Evolutionary conservation across 257 asterid species (phyloP).

Genomic region (Penstemon newberryi): DNA sequence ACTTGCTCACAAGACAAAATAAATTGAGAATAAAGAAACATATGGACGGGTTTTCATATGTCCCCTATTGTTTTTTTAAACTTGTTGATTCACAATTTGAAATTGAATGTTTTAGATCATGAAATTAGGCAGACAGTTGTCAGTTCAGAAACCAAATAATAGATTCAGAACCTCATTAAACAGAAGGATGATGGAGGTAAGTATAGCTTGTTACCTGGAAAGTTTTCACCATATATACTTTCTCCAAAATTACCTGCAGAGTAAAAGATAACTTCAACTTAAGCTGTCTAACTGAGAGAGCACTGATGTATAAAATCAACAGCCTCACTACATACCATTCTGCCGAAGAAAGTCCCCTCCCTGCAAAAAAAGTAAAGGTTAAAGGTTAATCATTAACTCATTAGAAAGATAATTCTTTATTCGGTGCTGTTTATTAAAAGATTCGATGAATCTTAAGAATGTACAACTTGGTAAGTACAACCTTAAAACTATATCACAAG

Average conservation of each 20-base stretch:
- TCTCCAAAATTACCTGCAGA: slow-evolving; percentile 85
- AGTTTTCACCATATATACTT: slow-evolving; percentile 75
- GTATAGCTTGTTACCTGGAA: slow-evolving; percentile 72
- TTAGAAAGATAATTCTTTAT: slow-evolving; percentile 15
- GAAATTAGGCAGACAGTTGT: neutral
- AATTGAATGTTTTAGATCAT: slow-evolving; percentile 7
- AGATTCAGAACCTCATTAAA: neutral
- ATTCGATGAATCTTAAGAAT: slow-evolving; percentile 37
- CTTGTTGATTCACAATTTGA: slow-evolving; percentile 20
- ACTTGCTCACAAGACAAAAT: slow-evolving; percentile 51
- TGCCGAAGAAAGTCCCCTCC: slow-evolving; percentile 93
- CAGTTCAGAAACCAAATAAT: neutral
- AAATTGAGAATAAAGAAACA: slow-evolving; percentile 34
- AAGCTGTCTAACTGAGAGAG: slow-evolving; percentile 13
- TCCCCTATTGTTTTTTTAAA: slow-evolving; percentile 3
- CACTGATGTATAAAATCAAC: slow-evolving; percentile 8
- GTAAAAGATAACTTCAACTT: slow-evolving; percentile 26
- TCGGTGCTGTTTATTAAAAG: slow-evolving; percentile 28
- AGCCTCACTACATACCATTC: slow-evolving; percentile 62
- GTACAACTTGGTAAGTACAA: slow-evolving; percentile 56
- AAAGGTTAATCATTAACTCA: slow-evolving; percentile 26
- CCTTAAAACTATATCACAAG: slow-evolving; percentile 94
- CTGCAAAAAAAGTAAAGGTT: slow-evolving; percentile 49
- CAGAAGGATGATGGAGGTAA: slow-evolving; percentile 15
- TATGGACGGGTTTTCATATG: slow-evolving; percentile 21